Evolutionary conservation across 352 stramenopile genomes (phyloP), one percentile per base, ranked within the genome.

Genomic region (Pythium insidiosum): DNA sequence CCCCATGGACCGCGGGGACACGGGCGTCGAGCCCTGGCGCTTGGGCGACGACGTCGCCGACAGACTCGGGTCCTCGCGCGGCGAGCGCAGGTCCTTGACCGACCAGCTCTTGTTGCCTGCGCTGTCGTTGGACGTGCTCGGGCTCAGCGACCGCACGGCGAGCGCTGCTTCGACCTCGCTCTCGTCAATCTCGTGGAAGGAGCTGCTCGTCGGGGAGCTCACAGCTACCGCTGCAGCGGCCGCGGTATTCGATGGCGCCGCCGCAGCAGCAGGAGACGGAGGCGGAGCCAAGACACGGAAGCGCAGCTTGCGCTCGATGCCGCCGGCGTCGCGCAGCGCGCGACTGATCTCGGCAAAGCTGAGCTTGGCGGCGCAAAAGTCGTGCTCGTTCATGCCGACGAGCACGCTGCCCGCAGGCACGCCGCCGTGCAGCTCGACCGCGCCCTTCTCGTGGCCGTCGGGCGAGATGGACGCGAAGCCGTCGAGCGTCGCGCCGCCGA

Each of bases 331-430:
- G 33, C 68, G 69, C 24, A 90, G 55, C 29, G 88, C 53, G 5
- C 58, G 41, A 12, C 70, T 70, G 34, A 90, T 73, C 39, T 86
- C 73, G 19, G 46, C 56, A 9, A 87, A 72, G 5, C 23, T 68
- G 38, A 84, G 70, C 21, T 61, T 34, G 16, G 52, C 57, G 19
- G 66, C 53, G 0, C 50, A 49, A 38, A 87, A 58, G 47, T 90
- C 63, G 48, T 81, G 67, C 10, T 75, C 57, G 59, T 87, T 81
- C 41, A 88, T 67, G 22, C 59, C 58, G 18, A 86, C 37, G 28
- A 90, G 58, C 23, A 78, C 50, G 33, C 58, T 74, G 15, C 73
- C 74, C 1, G 50, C 40, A 21, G 50, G 48, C 16, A 87, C 54
- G 16, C 53, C 57, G 1, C 62, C 63, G 42, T 66, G 64, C 1